Evolutionary conservation across 306 rosid species (phyloP), one percentile per base, ranked within the genome.

Genomic region (Rosa rugosa): DNA sequence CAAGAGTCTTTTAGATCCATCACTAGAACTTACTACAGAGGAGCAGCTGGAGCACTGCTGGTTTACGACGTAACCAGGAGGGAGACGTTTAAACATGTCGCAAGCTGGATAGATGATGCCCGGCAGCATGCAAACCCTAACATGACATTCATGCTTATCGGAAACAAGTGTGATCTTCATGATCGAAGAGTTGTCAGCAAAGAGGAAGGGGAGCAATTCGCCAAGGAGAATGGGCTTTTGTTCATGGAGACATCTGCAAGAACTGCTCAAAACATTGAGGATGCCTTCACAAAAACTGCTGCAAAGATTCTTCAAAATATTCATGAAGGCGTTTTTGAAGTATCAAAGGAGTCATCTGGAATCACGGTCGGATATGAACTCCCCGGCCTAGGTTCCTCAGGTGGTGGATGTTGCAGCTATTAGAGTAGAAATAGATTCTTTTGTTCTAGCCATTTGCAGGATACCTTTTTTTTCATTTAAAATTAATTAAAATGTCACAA

Each of bases 21-120:
- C 84, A 92, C 98, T 79, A 86, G 97, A 82, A 89, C 93, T 71
- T 94, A 92, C 85, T 94, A 94, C 78, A 87, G 97, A 75, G 97
- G 97, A 87, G 97, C 97, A 59, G 97, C 97, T 14, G 98, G 97
- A 57, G 97, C 97, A 67, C 94, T 94, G 79, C 88, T 94, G 80
- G 97, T 94, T 77, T 94, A 94, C 85, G 97, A 94, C 89, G 91
- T 94, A 68, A 90, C 98, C 53, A 90, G 99, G 97, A 91, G 99
- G 79, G 97, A 92, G 88, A 92, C 99, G 23, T 89, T 89, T 79
- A 81, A 86, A 62, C 92, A 89, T 78, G 73, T 86, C 36, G 91
- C 94, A 25, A 94, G 93, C 84, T 94, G 98, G 98, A 84, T 94
- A 41, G 92, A 94, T 89, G 98, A 92, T 83, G 97, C 93, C 40